Base-by-base conservation (phyloP, 2,329 filamentous ascomycete species). In the Alternaria postmessia region DNA sequence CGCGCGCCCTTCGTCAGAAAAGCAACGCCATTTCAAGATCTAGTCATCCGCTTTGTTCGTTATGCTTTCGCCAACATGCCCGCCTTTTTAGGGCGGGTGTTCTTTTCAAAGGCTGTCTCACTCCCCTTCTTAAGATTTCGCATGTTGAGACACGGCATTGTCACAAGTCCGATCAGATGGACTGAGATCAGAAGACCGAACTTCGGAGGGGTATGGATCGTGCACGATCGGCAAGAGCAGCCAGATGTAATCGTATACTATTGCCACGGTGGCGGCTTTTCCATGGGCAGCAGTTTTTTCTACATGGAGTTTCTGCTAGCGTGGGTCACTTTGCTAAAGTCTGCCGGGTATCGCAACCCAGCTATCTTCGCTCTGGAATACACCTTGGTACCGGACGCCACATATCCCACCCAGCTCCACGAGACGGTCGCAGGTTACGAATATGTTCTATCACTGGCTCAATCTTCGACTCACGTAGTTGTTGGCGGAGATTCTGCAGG, bases 221-320 rank as follows among this genome's bases (percentile, higher is more conserved):
- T 86, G 42, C 80, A 85, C 44, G 84, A 92, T 67, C 83, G 86
- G 16, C 81, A 83, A 39, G 79, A 82, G 49, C 82, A 85, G 54
- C 89, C 91, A 0, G 92, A 95, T 73, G 81, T 95, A 56, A 88
- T 93, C n/a, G 78, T 96, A 2, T 94, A 93, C 75, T 95, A 95
- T 74, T 86, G 87, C 41, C 92, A 96, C 74, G 92, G 91, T 16
- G 93, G 93, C 22, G 93, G 93, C 0, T 95, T 96, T 75, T 87
- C 88, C 7, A 91, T 96, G 89, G 93, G 92, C 3, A 93, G 91
- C 12, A 83, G 86, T 18, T 91, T 91, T 79, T 96, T 96, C 77
- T 96, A 96, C 75, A 85, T 78, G 70, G 93, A 96, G 71, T 95
- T 94, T 67, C 83, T 96, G 3, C 81, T 94, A 54, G 86, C 88